Percentiles rank a stretch among this genome's conserved stretches.
phyloP scores from a whole-genome alignment of 345 rosid species.

The Linum trigynum region DNA sequence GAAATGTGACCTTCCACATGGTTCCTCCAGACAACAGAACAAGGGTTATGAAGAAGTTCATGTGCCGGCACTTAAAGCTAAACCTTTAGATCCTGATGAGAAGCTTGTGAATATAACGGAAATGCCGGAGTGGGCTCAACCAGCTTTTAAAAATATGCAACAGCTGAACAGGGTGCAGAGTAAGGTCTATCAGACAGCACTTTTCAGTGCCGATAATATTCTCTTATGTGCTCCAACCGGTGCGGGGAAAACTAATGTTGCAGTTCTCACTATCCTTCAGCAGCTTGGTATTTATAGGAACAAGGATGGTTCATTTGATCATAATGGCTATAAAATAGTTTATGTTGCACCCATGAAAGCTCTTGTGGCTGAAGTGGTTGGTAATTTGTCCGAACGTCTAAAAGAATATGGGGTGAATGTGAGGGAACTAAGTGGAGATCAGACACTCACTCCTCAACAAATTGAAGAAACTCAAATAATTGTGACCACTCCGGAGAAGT shows the following conservation, averaged over 20 bases:
- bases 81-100: slow-evolving; percentile 49
- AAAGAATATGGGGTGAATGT: slow-evolving; percentile 66
- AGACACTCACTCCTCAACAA: slow-evolving; percentile 78
- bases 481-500: slow-evolving; percentile 96
- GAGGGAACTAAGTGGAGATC: slow-evolving; percentile 92
- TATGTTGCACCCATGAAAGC: slow-evolving; percentile 99
- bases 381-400: slow-evolving; percentile 77
- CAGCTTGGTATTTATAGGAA: slow-evolving; percentile 58
- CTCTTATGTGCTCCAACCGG: slow-evolving; percentile 98
- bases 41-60: slow-evolving; percentile 95
- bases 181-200: slow-evolving; percentile 79
- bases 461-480: slow-evolving; percentile 94
- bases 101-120: slow-evolving; percentile 66
- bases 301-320: slow-evolving; percentile 62
- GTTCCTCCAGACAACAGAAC: slow-evolving; percentile 50
- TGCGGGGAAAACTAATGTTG: slow-evolving; percentile 96
- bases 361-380: slow-evolving; percentile 91
- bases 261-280: slow-evolving; percentile 91
- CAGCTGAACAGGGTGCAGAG: slow-evolving; percentile 92
- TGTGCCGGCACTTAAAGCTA: slow-evolving; percentile 66
- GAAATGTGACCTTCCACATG: slow-evolving; percentile 76
- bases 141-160: slow-evolving; percentile 86
- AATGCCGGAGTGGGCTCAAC: slow-evolving; percentile 98
- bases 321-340: slow-evolving; percentile 71
- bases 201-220: slow-evolving; percentile 62